A percentile compares a stretch with the other conserved stretches of the same genome.
Conservation (phyloP, 2,329 filamentous ascomycete genomes). For the Colletotrichum costaricense region DNA sequence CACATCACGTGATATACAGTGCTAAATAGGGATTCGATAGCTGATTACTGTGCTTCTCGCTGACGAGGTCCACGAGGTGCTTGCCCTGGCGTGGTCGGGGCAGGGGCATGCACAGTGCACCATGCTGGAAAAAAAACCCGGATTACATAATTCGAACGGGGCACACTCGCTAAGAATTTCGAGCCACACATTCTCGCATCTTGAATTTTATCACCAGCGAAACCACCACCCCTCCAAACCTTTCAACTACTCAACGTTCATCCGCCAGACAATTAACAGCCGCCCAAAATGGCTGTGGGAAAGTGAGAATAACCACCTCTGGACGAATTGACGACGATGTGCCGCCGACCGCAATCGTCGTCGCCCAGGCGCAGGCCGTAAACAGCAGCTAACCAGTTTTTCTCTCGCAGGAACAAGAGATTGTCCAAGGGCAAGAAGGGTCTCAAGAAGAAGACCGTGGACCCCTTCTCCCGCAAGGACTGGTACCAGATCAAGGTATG, state of each 20-base stretch:
- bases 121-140: accelerated
- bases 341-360: not conserved
- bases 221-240: slow-evolving; percentile 53
- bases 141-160: slow-evolving; percentile 34
- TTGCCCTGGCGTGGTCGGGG: not conserved
- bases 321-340: not conserved
- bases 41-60: not conserved
- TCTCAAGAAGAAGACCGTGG: slow-evolving; percentile 98
- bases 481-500: slow-evolving; percentile 97
- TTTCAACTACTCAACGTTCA: slow-evolving; percentile 56
- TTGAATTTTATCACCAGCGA: slow-evolving; percentile 43
- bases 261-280: slow-evolving; percentile 59
- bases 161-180: slow-evolving; percentile 41
- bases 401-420: slow-evolving; percentile 89
- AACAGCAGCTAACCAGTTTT: slow-evolving; percentile 39
- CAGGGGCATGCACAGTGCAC: slow-evolving; percentile 10
- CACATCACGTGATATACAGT: slow-evolving; percentile 7
- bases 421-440: slow-evolving; percentile 99
- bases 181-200: slow-evolving; percentile 39
- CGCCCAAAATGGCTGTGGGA: slow-evolving; percentile 68
- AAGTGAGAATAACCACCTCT: slow-evolving; percentile 56
- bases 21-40: not conserved
- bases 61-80: not conserved
- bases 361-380: slow-evolving; percentile 30
- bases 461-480: slow-evolving; percentile 99